phyloP scores from a whole-genome alignment of 192 early-diverging fungal species.

The Coemansia sp. region DNA sequence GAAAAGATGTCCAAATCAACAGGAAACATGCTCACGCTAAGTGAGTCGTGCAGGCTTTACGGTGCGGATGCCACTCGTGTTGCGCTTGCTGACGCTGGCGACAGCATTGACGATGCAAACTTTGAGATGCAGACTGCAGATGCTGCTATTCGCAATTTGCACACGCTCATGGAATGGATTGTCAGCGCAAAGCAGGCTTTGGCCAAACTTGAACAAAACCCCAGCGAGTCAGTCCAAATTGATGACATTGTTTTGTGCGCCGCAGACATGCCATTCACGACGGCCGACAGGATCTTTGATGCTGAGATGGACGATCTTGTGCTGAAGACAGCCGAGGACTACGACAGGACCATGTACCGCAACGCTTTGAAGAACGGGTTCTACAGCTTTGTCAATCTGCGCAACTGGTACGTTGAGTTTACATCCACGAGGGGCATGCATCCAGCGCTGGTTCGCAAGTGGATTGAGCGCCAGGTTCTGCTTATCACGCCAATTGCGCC shows the following conservation, averaged over 20 bases:
- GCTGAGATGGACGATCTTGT: slow-evolving; percentile 83
- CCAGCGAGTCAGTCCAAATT: slow-evolving; percentile 37
- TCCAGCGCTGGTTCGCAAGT: slow-evolving; percentile 75
- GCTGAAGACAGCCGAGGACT: slow-evolving; percentile 67
- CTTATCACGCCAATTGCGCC: slow-evolving; percentile 86
- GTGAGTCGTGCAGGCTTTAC: slow-evolving; percentile 77
- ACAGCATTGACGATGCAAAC: slow-evolving; percentile 96
- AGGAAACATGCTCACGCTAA: slow-evolving; percentile 91
- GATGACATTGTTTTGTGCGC: slow-evolving; percentile 53
- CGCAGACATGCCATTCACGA: slow-evolving; percentile 63
- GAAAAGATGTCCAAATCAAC: slow-evolving; percentile 99
- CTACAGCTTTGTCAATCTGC: slow-evolving; percentile 83
- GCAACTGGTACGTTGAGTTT: slow-evolving; percentile 87
- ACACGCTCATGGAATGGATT: slow-evolving; percentile 88
- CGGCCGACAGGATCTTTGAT: slow-evolving; percentile 82
- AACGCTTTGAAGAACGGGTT: slow-evolving; percentile 90
- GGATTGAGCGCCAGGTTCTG: slow-evolving; percentile 83
- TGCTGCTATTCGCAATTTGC: slow-evolving; percentile 89
- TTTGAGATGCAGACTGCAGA: slow-evolving; percentile 95
- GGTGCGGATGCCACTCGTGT: slow-evolving; percentile 97
- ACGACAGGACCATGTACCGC: slow-evolving; percentile 81
- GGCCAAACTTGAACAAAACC: slow-evolving; percentile 54
- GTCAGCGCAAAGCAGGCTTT: slow-evolving; percentile 66
- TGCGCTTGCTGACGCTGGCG: slow-evolving; percentile 95
- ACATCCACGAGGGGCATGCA: slow-evolving; percentile 79